Evolutionary conservation across 2,329 filamentous ascomycete genomes (phyloP), one percentile per base, ranked within the genome.

Genomic region (Tolypocladium endophyticum): DNA sequence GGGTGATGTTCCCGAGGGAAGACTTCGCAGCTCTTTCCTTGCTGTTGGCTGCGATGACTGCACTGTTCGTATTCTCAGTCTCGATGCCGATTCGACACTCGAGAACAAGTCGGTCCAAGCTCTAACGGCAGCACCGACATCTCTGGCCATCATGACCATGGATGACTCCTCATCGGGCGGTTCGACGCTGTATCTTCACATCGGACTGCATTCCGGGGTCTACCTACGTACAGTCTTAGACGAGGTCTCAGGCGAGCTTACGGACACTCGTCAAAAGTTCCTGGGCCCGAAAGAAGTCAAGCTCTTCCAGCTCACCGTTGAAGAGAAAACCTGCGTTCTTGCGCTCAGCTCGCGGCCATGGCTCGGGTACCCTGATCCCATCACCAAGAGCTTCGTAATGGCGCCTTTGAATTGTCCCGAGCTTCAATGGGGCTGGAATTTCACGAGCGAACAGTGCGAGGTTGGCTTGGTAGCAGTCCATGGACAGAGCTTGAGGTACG

Each of bases 1-100:
- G 57, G 94, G 93, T 3, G 89, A 94, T 58, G 92, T 97, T 18
- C 93, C 94, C 0, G 89, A 95, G 73, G 94, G 95, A 35, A 87
- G 92, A 56, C 79, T 93, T 50, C 83, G 95, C 71, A 96, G 92
- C 71, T 91, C 90, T 1, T 99, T 95, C 76, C 80, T 97, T 58
- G 95, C 95, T 52, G 93, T 99, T 53, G 95, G 95, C 7, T 97
- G 93, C 70, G 94, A 97, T 68, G 94, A 99, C 73, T 92, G 90
- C 61, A 97, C 94, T 0, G 94, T 99, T 58, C 89, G 94, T 58
- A 91, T 99, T 58, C 82, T 96, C 59, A 96, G 92, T 68, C 77
- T 97, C 36, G 91, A 95, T 68, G 91, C 92, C 0, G 92, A 97
- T 64, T 89, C 90, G 3, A 96, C 92, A 0, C 78, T 99, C 14